phyloP scores from a whole-genome alignment of 2,329 filamentous ascomycete genomes.

The Xylariaceae sp. region DNA sequence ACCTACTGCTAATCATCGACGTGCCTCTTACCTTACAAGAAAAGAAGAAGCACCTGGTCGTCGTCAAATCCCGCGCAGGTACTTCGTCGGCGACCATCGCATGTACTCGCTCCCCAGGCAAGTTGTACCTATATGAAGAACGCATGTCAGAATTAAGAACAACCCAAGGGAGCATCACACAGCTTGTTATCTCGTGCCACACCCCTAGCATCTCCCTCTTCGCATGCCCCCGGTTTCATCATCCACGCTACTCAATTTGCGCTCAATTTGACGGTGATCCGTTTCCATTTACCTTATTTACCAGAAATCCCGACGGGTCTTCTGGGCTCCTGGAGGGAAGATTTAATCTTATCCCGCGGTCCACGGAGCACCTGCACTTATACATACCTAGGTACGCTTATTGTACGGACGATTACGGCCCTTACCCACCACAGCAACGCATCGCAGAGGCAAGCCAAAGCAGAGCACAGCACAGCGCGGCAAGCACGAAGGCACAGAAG shows the following conservation, averaged over 20 bases:
- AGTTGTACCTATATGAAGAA: conserved; percentile 4
- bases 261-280: conserved; percentile 5
- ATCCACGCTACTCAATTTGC: not conserved
- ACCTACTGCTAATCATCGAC: too few species aligned
- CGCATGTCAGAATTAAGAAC: conserved; percentile 12
- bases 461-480: too few species aligned
- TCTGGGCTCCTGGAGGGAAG: not conserved
- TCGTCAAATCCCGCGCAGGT: too few species aligned
- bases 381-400: too few species aligned
- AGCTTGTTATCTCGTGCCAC: not conserved
- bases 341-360: not conserved
- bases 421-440: not conserved
- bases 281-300: conserved; percentile 1
- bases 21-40: too few species aligned
- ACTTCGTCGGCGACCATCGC: not conserved
- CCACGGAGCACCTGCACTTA: not conserved
- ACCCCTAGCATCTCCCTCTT: not conserved
- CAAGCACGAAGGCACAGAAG: too few species aligned
- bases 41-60: too few species aligned
- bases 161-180: not conserved
- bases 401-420: not conserved
- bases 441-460: too few species aligned
- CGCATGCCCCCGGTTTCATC: not conserved
- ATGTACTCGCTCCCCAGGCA: not conserved
- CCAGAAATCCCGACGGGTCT: not conserved